Percentiles rank a stretch among this genome's conserved stretches.
Evolutionary conservation across 345 rosid species (phyloP).

Genomic region (Corchorus capsularis): DNA sequence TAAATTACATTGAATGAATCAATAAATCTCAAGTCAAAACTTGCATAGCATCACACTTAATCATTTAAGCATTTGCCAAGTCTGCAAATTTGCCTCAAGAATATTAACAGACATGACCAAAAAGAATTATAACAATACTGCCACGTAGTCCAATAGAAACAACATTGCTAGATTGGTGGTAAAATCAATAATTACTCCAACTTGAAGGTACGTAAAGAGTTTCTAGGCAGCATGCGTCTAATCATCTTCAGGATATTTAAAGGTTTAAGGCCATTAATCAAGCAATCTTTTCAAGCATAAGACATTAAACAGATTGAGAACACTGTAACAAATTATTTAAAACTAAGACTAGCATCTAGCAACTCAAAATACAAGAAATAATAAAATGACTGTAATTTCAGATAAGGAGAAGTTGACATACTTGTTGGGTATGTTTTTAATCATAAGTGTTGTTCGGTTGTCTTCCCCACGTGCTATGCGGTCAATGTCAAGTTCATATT

Average conservation of each 20-base stretch:
- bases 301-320: not conserved
- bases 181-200: not conserved
- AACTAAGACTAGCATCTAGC: not conserved
- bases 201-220: not conserved
- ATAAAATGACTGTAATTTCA: conserved; percentile 1
- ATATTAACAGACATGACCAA: not conserved
- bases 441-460: conserved; percentile 86
- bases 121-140: not conserved
- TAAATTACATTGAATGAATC: not conserved
- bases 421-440: conserved; percentile 98
- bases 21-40: not conserved
- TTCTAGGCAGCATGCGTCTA: not conserved
- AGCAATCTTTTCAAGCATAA: not conserved
- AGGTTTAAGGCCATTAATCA: not conserved
- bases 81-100: not conserved
- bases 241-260: not conserved
- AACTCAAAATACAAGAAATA: not conserved
- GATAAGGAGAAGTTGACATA: conserved; percentile 35
- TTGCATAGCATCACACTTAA: not conserved
- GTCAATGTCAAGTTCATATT: conserved; percentile 85
- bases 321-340: not conserved
- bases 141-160: not conserved
- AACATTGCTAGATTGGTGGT: not conserved
- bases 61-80: not conserved
- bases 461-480: conserved; percentile 81